Evolutionary conservation across 345 rosid species (phyloP).

Genomic region (Eucalyptus grandis): DNA sequence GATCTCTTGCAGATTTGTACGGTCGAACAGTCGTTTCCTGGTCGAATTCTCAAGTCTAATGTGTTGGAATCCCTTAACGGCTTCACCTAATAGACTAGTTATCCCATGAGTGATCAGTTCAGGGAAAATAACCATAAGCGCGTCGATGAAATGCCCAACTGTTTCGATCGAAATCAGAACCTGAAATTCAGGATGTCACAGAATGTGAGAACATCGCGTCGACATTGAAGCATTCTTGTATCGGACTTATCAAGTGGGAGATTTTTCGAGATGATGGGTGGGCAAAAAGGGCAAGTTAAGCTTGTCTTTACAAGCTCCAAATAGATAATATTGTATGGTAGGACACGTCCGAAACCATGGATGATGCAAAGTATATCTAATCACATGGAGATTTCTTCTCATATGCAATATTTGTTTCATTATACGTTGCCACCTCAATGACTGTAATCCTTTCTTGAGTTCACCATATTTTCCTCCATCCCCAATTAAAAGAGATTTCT

Average conservation of each 20-base stretch:
- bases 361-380: background rate
- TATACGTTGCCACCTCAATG: fast-evolving
- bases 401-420: background rate
- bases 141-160: no score
- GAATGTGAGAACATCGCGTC: background rate
- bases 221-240: background rate
- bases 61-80: no score
- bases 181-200: no score
- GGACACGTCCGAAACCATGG: background rate
- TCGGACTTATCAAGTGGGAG: background rate
- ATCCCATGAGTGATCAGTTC: no score
- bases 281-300: background rate
- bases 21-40: no score
- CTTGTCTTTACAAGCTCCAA: background rate
- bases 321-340: background rate
- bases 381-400: background rate
- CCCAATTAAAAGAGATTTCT: background rate
- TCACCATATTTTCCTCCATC: background rate
- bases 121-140: no score
- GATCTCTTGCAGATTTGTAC: no score
- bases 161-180: no score
- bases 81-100: no score
- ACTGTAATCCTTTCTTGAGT: background rate
- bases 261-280: background rate
- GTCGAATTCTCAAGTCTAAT: no score